phyloP scores from a whole-genome alignment of 2,329 filamentous ascomycete species.

The Aureobasidium sp. region DNA sequence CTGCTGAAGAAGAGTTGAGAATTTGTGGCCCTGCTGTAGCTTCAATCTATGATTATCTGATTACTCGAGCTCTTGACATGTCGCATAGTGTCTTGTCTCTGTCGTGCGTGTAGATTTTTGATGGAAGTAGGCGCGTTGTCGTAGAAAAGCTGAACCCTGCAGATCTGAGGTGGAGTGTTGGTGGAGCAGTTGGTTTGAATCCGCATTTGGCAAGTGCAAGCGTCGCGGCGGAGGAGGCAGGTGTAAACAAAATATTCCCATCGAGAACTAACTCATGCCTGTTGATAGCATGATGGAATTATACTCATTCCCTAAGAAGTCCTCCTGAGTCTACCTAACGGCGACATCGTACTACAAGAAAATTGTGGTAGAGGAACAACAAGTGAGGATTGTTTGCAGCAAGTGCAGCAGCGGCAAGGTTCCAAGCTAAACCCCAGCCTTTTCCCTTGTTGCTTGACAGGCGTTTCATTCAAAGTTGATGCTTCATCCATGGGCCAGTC shows the following conservation, averaged over 20 bases:
- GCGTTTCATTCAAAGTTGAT: slow-evolving; percentile 14
- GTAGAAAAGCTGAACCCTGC: background rate
- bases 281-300: background rate
- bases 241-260: background rate
- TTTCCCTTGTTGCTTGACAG: background rate
- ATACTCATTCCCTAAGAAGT: background rate
- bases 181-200: background rate
- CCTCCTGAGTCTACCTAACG: background rate
- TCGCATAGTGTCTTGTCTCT: too few species aligned
- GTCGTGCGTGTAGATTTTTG: too few species aligned
- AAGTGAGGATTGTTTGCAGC: background rate
- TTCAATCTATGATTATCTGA: background rate
- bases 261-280: background rate
- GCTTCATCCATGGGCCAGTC: slow-evolving; percentile 14
- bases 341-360: background rate
- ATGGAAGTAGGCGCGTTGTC: background rate
- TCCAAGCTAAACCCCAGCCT: slow-evolving; percentile 12
- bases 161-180: slow-evolving; percentile 1
- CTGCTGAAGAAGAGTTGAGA: background rate
- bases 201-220: slow-evolving; percentile 13
- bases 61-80: background rate
- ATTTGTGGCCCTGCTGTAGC: background rate
- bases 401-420: slow-evolving; percentile 2
- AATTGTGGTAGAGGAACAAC: background rate
- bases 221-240: background rate